Evolutionary conservation across 2,329 filamentous ascomycete genomes (phyloP).

Genomic region (Aureobasidium leucospermi): DNA sequence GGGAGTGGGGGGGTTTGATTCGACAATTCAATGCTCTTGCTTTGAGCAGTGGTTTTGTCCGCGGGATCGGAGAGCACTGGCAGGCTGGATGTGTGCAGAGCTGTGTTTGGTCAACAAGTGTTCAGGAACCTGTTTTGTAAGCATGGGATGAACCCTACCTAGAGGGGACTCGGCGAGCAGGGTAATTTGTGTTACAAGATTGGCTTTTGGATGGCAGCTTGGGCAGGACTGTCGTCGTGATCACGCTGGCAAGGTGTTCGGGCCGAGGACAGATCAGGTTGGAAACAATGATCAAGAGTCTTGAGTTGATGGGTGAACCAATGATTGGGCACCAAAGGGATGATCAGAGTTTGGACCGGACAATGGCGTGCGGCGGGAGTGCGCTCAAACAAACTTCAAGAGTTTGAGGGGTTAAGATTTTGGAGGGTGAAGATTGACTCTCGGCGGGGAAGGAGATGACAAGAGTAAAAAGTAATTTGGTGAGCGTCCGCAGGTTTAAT

Average conservation of each 20-base stretch:
- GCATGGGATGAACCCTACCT: not conserved
- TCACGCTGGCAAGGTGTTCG: constrained; percentile 5
- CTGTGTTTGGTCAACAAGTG: not conserved
- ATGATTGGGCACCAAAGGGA: constrained; percentile 2
- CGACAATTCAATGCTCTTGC: not conserved
- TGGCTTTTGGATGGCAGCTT: not conserved
- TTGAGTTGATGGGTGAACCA: not conserved
- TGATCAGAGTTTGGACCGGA: constrained; percentile 12
- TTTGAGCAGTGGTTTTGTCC: not conserved
- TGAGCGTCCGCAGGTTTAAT: constrained; percentile 2
- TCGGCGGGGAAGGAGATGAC: constrained; percentile 10
- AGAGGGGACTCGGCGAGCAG: not conserved
- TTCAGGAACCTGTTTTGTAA: not conserved
- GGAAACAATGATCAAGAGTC: not conserved
- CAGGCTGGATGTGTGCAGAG: not conserved
- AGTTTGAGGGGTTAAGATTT: constrained; percentile 13
- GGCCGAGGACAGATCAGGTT: constrained; percentile 10
- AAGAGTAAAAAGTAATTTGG: constrained; percentile 1
- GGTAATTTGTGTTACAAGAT: not conserved
- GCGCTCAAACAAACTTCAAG: constrained; percentile 2
- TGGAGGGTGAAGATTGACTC: constrained; percentile 9
- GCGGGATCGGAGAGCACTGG: not conserved
- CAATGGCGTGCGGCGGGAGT: constrained; percentile 14
- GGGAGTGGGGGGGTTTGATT: not conserved
- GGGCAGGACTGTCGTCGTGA: not conserved